Evolutionary conservation across 768 basidiomycete species (phyloP).

Genomic region (Amanita exitialis): DNA sequence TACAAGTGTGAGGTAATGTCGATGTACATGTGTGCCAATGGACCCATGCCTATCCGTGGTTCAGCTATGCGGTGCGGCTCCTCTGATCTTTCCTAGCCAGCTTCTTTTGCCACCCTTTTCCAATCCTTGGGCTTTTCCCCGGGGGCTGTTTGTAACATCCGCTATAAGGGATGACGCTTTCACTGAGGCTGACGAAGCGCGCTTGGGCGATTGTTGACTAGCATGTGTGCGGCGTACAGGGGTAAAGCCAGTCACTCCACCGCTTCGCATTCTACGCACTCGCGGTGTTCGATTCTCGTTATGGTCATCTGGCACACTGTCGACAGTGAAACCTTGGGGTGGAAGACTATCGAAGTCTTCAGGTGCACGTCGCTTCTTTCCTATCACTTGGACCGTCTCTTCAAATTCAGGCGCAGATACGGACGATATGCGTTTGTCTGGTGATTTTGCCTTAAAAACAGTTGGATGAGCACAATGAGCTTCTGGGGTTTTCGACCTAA

Average conservation of each 20-base stretch:
- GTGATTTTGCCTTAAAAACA: slow-evolving; percentile 44
- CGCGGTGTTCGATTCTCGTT: slow-evolving; percentile 44
- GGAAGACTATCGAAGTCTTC: slow-evolving; percentile 62
- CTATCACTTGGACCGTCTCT: slow-evolving; percentile 20
- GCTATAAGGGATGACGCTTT: slow-evolving; percentile 29
- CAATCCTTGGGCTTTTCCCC: slow-evolving; percentile 16
- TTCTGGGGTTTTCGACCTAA: slow-evolving; percentile 48
- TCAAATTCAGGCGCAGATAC: slow-evolving; percentile 21
- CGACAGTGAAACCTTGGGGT: slow-evolving; percentile 54
- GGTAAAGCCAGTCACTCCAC: slow-evolving; percentile 60
- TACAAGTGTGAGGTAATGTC: slow-evolving; percentile 12
- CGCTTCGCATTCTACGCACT: slow-evolving; percentile 46
- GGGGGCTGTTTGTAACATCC: slow-evolving; percentile 66
- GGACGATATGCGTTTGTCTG: slow-evolving; percentile 26
- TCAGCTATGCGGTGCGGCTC: slow-evolving; percentile 23
- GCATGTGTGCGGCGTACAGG: slow-evolving; percentile 46
- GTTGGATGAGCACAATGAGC: slow-evolving; percentile 22
- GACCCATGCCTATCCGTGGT: slow-evolving; percentile 9
- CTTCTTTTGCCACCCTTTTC: slow-evolving; percentile 41
- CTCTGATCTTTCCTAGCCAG: slow-evolving; percentile 67
- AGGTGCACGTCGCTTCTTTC: slow-evolving; percentile 67
- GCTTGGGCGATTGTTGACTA: slow-evolving; percentile 39
- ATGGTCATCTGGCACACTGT: slow-evolving; percentile 36
- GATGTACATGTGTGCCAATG: slow-evolving; percentile 1
- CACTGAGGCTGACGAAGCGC: slow-evolving; percentile 18